These are phyloP conservation scores for Fusarium annulatum DNA, from an alignment of 2,329 filamentous ascomycete species.

Conservation along the genomic window DNA sequence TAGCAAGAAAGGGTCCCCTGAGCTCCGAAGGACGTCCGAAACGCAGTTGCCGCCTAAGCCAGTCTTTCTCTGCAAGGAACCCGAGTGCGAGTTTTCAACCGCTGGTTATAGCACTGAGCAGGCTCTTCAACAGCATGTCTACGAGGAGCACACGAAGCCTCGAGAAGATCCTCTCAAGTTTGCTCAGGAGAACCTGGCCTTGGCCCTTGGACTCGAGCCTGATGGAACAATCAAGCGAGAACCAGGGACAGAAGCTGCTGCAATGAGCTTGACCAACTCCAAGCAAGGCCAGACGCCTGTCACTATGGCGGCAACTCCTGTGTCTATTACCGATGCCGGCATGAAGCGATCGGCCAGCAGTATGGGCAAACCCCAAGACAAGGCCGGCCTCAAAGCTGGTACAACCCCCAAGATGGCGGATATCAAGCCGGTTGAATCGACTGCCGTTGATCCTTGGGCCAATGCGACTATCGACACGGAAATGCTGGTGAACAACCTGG, in stretches of 20 bases:
- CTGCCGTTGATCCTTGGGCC: conserved; percentile 51
- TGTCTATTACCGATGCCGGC: conserved; percentile 61
- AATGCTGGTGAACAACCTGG: conserved; percentile 50
- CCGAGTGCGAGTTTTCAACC: conserved; percentile 63
- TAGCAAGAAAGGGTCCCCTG: conserved; percentile 60
- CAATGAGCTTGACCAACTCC: conserved; percentile 57
- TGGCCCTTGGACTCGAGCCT: conserved; percentile 62
- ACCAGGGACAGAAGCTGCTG: conserved; percentile 48
- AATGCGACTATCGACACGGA: conserved; percentile 64
- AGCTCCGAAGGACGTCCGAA: conserved; percentile 51
- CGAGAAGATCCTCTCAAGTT: conserved; percentile 66
- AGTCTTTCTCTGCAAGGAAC: conserved; percentile 62
- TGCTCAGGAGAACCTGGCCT: conserved; percentile 60
- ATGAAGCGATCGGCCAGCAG: conserved; percentile 64
- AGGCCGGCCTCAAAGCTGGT: conserved; percentile 46
- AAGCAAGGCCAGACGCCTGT: conserved; percentile 62
- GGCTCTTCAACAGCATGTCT: conserved; percentile 61
- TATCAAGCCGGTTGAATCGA: conserved; percentile 42
- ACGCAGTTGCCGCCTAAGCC: conserved; percentile 52
- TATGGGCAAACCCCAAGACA: conserved; percentile 55
- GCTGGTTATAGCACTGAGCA: conserved; percentile 66
- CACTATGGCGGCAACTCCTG: conserved; percentile 58
- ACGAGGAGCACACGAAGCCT: conserved; percentile 70
- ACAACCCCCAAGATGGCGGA: conserved; percentile 47
- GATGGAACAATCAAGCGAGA: conserved; percentile 58